phyloP scores from a whole-genome alignment of 202 grass and related monocot species.

The Setaria viridis region DNA sequence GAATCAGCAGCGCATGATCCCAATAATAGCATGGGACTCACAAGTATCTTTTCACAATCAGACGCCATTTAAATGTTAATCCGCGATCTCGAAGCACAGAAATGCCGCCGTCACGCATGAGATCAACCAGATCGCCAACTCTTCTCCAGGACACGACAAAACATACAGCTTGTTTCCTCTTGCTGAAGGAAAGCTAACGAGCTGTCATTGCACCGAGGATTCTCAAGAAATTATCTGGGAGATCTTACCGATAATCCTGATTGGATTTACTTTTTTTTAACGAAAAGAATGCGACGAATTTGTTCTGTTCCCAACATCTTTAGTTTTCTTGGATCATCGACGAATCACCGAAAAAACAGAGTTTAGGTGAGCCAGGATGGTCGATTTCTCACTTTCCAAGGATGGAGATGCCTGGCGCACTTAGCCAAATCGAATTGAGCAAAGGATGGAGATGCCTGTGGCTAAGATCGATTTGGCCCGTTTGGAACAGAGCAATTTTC shows the following conservation, averaged over 20 bases:
- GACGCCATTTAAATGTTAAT: background rate
- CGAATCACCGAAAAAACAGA: background rate
- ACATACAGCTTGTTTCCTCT: background rate
- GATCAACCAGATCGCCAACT: background rate
- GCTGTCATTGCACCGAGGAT: background rate
- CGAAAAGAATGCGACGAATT: too few species aligned
- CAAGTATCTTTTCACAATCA: background rate
- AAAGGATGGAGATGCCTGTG: background rate
- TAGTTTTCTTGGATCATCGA: background rate
- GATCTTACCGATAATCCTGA: background rate
- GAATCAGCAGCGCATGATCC: background rate
- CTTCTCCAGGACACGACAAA: background rate
- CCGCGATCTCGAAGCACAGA: background rate
- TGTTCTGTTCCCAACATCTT: background rate
- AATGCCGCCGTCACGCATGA: background rate
- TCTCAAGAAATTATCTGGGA: background rate
- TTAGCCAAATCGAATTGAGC: too few species aligned
- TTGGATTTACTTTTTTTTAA: background rate
- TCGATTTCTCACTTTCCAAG: background rate
- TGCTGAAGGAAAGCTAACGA: background rate
- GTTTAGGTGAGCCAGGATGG: background rate
- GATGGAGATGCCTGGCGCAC: background rate
- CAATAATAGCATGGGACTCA: background rate
- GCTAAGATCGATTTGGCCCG: background rate
- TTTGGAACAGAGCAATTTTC: background rate